phyloP scores from a whole-genome alignment of 176 grass and related monocot species.

The Echinochloa phyllopogon region DNA sequence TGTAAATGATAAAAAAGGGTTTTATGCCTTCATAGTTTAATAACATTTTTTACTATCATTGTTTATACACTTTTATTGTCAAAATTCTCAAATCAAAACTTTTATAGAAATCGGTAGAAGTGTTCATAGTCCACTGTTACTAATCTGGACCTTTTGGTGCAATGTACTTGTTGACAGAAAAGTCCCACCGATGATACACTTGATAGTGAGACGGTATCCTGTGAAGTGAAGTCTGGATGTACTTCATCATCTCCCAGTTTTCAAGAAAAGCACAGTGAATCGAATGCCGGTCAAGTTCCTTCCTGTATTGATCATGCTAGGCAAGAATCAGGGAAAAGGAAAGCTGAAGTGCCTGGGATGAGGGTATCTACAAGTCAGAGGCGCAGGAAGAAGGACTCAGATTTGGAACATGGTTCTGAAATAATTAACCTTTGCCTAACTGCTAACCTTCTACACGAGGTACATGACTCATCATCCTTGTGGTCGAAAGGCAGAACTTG shows the following conservation, averaged over 20 bases:
- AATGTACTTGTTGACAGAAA: constrained; percentile 36
- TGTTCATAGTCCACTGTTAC: constrained; percentile 25
- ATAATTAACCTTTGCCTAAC: constrained; percentile 57
- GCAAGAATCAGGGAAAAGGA: constrained; percentile 36
- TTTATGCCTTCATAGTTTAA: not conserved
- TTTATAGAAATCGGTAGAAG: not conserved
- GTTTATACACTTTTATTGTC: not conserved
- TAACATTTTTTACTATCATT: not conserved
- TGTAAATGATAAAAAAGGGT: not conserved
- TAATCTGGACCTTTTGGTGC: constrained; percentile 2
- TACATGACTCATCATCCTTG: constrained; percentile 30
- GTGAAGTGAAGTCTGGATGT: constrained; percentile 22
- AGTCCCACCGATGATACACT: constrained; percentile 11
- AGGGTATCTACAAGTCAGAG: constrained; percentile 16
- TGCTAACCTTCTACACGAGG: constrained; percentile 55
- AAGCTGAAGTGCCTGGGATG: constrained; percentile 30
- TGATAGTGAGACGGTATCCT: constrained; percentile 17
- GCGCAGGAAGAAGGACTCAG: constrained; percentile 2
- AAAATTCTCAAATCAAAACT: not conserved
- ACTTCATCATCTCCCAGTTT: constrained; percentile 9
- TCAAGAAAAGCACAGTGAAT: constrained; percentile 33
- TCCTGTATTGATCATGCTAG: constrained; percentile 24
- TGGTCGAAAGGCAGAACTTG: constrained; percentile 2
- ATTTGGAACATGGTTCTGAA: constrained; percentile 35
- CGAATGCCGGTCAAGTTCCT: constrained; percentile 28